Evolutionary conservation across 2,329 filamentous ascomycete genomes (phyloP), one percentile per base, ranked within the genome.

Genomic region (Fusarium duplospermum): DNA sequence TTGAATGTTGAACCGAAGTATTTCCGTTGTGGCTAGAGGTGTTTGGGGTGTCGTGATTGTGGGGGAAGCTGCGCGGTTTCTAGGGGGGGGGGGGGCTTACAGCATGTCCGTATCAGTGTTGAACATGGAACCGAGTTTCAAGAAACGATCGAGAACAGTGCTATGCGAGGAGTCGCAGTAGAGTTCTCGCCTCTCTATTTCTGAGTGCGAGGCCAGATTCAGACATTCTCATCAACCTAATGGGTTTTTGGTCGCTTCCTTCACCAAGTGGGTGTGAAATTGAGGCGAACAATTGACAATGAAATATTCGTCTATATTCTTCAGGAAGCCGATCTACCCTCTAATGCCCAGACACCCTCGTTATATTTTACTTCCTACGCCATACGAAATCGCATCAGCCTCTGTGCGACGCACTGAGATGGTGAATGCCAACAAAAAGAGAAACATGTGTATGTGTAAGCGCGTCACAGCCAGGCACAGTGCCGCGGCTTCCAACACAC

Each of bases 281-380:
- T 33, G 31, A 10, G 8, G 9, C 11, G 33, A 35, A 35, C 13
- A 35, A 14, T 35, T 35, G 14, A 35, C 40, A 64, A 63, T 29
- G 36, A 71, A 57, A 66, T 27, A 66, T 10, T 57, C 20, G 52
- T 74, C 76, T 76, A 76, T 77, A 67, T 69, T 75, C 63, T 67
- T 54, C 62, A 31, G 31, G 64, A 64, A 54, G 52, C 62, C 60
- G 56, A 58, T 72, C 67, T 70, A 76, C 59, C 69, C 35, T 75
- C 70, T 72, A 68, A 67, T 31, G 29, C 50, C 69, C 74, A 27
- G 29, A 60, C 64, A 31, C 52, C 58, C n/a, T 65, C 54, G 72
- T 70, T 71, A 80, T 61, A 80, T 80, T 78, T 79, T 79, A 67
- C 78, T 79, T 72, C 72, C 78, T 80, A 64, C 71, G 70, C 77